Base-by-base conservation (phyloP, 305 asterid species). In the Striga hermonthica region DNA sequence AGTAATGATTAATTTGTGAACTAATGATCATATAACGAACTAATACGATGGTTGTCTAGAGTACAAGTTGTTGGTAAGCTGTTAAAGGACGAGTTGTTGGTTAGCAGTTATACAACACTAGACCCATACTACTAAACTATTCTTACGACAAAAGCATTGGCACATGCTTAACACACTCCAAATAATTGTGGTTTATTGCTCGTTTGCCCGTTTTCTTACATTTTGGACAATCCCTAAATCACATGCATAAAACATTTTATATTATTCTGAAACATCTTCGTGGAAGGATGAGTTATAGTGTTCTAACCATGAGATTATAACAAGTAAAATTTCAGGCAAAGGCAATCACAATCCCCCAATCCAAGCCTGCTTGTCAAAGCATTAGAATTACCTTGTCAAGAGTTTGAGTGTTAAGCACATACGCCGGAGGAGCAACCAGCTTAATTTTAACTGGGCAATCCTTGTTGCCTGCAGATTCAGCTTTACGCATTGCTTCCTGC, bases 391-490 rank as follows among this genome's bases (percentile, higher is more conserved):
- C 98, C 98, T 90, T 93, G 84, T 93, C 96, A 68, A 90, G 95
- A 74, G 98, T 93, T 80, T 90, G 97, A 16, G 98, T 90, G 71
- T 82, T 90, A 36, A 93, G 95, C 64, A 93, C 98, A 74, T 93
- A 93, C 60, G 95, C 88, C 28, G 98, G 98, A 71, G 98, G 92
- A 66, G 97, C 98, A 72, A 93, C 95, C 55, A 93, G 97, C 79
- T 88, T 93, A 72, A 90, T 93, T 80, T 90, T 93, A 70, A 93
- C 96, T 0, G 95, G 97, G 80, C 98, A 93, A 67, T 88, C 97
- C 47, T 80, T 70, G 75, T 90, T 93, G 22, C 98, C 98, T 55
- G 95, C 96, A 74, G 96, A 97, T 83, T 93, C 98, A 72, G 98
- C 97, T 83, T 87, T 93, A 48, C 95, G 90, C 98, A 93, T 93